Base-by-base conservation (phyloP, 2,329 filamentous ascomycete genomes). In the Fusarium sp. region DNA sequence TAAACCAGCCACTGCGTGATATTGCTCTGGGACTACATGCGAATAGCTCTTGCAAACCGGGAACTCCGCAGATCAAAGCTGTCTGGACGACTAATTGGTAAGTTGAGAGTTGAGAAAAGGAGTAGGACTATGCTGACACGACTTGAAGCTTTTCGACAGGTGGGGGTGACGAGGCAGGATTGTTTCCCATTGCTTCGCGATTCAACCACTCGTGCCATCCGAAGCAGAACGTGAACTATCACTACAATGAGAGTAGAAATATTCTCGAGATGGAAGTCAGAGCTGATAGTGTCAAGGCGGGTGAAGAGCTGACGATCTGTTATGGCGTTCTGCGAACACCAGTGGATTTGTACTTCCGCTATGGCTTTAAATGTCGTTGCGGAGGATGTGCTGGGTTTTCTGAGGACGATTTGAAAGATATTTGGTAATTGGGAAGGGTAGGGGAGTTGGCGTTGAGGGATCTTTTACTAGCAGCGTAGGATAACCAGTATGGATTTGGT, bases 201-300 rank as follows among this genome's bases (percentile, higher is more conserved):
- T 88, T 89, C 75, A 89, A 89, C 70, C 87, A 89, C 70, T 82
- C 85, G 0, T 89, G 87, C 69, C 59, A 67, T 3, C 77, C 80
- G 0, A 73, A 67, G 4, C 73, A 79, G 53, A 85, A 82, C 42
- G 71, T 86, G 24, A 65, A 75, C 3, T 88, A 84, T 68, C 65
- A 45, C 1, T 86, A 81, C 65, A 78, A 84, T 49, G 7, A 48
- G 0, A 39, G 55, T 0, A 56, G 65, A 2, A 64, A 75, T 8
- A 72, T 76, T 4, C 79, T 89, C 32, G 73, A 78, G 1, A 77
- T 88, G 60, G 76, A 73, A 2, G 77, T 83, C 3, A 71, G 70
- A 10, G 73, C 68, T 4, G 72, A 78, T 3, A 50, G 49, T 1
- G 75, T 87, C 10, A 48, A 65, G 0, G 75, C 77, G 0, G 85